Percentiles rank a stretch among this genome's conserved stretches.
These are phyloP conservation scores for Endocalyx cinctus DNA, from an alignment of 2,329 filamentous ascomycete genomes.

Conservation along the genomic window DNA sequence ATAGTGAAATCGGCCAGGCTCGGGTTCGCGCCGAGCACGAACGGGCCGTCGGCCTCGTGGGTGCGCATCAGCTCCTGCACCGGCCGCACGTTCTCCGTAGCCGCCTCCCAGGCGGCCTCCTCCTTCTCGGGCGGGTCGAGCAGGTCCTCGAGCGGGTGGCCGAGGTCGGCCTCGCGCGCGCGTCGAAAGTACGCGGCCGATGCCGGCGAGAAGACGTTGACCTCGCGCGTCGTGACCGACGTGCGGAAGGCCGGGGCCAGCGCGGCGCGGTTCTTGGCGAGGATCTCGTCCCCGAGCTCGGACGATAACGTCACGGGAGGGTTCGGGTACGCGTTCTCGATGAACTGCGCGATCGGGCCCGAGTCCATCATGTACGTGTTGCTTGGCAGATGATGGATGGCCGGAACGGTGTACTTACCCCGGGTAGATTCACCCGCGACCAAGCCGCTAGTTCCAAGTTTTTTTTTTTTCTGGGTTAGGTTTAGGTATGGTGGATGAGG, in stretches of 20 bases:
- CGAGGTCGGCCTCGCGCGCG: conserved; percentile 25
- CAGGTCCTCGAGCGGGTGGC: conserved; percentile 28
- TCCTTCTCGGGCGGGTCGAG: conserved; percentile 22
- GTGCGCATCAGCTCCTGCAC: conserved; percentile 29
- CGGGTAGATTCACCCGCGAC: too few relatives aligned
- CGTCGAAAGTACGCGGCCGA: conserved; percentile 34
- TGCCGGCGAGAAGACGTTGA: conserved; percentile 30
- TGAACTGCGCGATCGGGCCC: conserved; percentile 31
- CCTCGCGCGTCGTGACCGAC: conserved; percentile 33
- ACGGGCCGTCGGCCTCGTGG: conserved; percentile 30
- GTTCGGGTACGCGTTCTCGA: conserved; percentile 34
- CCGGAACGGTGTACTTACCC: conserved; percentile 37
- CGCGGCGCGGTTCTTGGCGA: conserved; percentile 1
- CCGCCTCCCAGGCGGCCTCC: conserved; percentile 22
- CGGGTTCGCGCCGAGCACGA: conserved; percentile 31
- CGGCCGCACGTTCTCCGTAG: conserved; percentile 20
- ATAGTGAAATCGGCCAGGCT: conserved; percentile 34
- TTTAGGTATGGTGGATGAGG: too few relatives aligned
- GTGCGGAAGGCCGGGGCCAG: conserved; percentile 22
- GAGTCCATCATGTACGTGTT: conserved; percentile 37
- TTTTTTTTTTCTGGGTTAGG: too few relatives aligned
- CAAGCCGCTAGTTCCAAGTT: too few relatives aligned
- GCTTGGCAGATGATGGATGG: conserved; percentile 35
- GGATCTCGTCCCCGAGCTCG: conserved; percentile 5
- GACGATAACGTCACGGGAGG: conserved; percentile 22